Conservation (phyloP, 371 early-diverging fungal species). For the Mucor plumbeus region DNA sequence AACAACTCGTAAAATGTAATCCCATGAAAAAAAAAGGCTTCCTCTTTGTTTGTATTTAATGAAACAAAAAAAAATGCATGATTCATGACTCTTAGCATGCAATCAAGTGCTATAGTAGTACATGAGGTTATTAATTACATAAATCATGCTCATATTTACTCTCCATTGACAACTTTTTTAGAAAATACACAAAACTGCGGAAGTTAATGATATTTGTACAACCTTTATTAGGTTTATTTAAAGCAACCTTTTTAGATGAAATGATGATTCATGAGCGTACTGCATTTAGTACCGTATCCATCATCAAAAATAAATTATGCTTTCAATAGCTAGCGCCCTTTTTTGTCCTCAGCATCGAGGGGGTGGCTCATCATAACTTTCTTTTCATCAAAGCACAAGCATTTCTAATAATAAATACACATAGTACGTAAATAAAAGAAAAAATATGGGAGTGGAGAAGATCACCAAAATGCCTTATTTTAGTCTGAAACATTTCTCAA, state of each 20-base stretch:
- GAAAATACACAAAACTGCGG: slow-evolving; percentile 1
- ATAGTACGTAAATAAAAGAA: background rate
- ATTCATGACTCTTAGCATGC: background rate
- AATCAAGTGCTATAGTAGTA: background rate
- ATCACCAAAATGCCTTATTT: background rate
- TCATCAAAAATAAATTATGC: background rate
- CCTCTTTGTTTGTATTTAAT: background rate
- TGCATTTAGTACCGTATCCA: background rate
- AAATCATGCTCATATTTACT: background rate
- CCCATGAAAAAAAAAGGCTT: too few relatives aligned
- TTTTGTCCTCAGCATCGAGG: background rate
- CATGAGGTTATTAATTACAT: background rate
- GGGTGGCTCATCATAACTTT: background rate
- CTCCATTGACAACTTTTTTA: background rate
- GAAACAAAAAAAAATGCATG: background rate
- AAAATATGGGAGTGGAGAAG: background rate
- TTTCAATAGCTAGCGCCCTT: background rate
- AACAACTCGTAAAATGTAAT: too few relatives aligned
- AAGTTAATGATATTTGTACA: background rate
- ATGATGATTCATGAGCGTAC: background rate
- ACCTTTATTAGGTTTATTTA: background rate
- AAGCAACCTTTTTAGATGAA: background rate
- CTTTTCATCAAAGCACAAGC: background rate
- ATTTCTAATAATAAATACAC: background rate
- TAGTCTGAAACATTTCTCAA: slow-evolving; percentile 1